Percentiles rank a stretch among this genome's conserved stretches.
phyloP scores from a whole-genome alignment of 2,329 filamentous ascomycete genomes.

The Pseudogymnoascus sp. region DNA sequence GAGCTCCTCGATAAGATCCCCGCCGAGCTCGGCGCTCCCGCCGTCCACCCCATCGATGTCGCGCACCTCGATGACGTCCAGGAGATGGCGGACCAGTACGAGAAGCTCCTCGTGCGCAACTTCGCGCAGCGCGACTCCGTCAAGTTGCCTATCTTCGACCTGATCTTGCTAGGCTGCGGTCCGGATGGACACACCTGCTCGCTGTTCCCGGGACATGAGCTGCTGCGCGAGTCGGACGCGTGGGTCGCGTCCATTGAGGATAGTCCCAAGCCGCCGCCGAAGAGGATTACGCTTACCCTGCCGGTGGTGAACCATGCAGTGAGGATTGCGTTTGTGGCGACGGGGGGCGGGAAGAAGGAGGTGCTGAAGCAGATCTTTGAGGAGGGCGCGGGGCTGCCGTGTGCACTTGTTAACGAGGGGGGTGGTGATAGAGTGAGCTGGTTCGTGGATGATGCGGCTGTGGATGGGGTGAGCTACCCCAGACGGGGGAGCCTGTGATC shows the following conservation, averaged over 20 bases:
- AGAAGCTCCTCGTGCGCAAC: conserved; percentile 72
- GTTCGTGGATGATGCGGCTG: conserved; percentile 84
- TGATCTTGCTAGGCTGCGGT: conserved; percentile 85
- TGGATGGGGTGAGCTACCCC: conserved; percentile 78
- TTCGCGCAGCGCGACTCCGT: conserved; percentile 93
- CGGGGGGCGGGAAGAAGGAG: conserved; percentile 80
- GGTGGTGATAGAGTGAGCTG: conserved; percentile 83
- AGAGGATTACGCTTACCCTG: conserved; percentile 83
- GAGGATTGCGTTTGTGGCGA: conserved; percentile 85
- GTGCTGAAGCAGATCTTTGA: conserved; percentile 92
- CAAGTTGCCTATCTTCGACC: conserved; percentile 88
- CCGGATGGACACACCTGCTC: conserved; percentile 97
- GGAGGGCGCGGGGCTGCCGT: conserved; percentile 67
- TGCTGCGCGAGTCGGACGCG: conserved; percentile 76
- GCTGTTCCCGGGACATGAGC: conserved; percentile 81
- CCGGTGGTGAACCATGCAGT: conserved; percentile 83
- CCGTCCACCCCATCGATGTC: conserved; percentile 70
- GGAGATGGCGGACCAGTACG: conserved; percentile 89
- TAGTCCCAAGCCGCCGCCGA: conserved; percentile 87
- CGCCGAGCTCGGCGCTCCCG: conserved; percentile 50
- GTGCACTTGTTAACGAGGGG: conserved; percentile 76
- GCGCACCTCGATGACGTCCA: conserved; percentile 64
- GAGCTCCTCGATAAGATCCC: conserved; percentile 88
- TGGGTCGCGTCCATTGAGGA: conserved; percentile 92
- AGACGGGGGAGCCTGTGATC: conserved; percentile 56